Conservation (phyloP, 768 basidiomycete species). For the Russula compacta region DNA sequence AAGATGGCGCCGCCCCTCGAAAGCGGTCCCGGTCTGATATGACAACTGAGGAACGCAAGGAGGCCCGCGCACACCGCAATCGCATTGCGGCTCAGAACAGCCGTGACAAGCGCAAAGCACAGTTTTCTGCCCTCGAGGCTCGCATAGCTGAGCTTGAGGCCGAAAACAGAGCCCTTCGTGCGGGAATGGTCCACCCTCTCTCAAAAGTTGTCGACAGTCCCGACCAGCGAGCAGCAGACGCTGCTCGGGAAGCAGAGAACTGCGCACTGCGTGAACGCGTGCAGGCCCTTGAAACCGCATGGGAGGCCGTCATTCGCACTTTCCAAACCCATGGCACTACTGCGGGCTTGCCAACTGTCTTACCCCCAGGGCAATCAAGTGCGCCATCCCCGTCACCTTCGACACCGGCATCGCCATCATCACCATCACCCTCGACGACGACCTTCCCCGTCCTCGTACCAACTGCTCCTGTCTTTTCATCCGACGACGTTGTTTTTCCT, state of each 20-base stretch:
- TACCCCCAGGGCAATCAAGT: conserved; percentile 20
- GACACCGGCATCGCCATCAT: conserved; percentile 19
- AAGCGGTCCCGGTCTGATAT: conserved; percentile 62
- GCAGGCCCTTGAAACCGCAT: conserved; percentile 69
- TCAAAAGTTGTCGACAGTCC: conserved; percentile 24
- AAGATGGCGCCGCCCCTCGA: conserved; percentile 39
- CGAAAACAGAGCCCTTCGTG: conserved; percentile 70
- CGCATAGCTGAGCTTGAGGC: conserved; percentile 85
- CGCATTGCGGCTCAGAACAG: conserved; percentile 91
- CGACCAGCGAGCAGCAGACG: conserved; percentile 31
- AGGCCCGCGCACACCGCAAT: conserved; percentile 85
- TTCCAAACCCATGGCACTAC: conserved; percentile 60
- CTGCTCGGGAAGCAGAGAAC: conserved; percentile 54
- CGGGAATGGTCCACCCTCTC: conserved; percentile 32
- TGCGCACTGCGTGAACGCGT: conserved; percentile 67
- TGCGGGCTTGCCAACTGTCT: conserved; percentile 31
- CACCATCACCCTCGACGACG: conserved; percentile 28
- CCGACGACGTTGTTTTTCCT: conserved; percentile 27
- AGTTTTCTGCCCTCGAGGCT: conserved; percentile 83
- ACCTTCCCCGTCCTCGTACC: conserved; percentile 26
- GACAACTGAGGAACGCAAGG: conserved; percentile 70
- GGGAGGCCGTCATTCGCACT: conserved; percentile 73
- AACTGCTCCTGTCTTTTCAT: conserved; percentile 29
- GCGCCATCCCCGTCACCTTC: conserved; percentile 14
- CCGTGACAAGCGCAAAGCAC: conserved; percentile 82